These are phyloP conservation scores for Ramalina peruviana DNA, from an alignment of 495 filamentous ascomycete genomes.

Conservation along the genomic window DNA sequence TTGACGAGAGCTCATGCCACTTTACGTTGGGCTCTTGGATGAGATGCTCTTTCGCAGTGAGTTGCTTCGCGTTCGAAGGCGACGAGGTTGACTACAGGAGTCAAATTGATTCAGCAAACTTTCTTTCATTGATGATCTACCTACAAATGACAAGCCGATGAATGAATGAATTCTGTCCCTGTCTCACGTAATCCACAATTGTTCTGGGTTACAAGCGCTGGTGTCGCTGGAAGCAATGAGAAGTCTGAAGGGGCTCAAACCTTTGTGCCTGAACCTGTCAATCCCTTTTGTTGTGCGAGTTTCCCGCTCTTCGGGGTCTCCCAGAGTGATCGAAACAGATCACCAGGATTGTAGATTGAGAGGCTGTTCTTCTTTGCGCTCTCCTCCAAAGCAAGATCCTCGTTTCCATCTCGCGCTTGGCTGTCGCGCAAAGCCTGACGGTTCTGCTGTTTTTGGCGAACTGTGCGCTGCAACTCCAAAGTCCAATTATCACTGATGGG, in stretches of 20 bases:
- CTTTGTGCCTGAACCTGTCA: not conserved
- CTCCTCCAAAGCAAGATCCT: conserved; percentile 10
- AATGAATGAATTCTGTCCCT: conserved; percentile 36
- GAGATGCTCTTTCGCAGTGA: not conserved
- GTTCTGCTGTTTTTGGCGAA: conserved; percentile 80
- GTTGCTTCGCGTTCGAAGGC: not conserved
- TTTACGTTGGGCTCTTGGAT: not conserved
- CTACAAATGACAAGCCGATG: not conserved
- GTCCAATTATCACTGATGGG: conserved; percentile 62
- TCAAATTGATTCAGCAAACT: not conserved
- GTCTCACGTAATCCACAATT: conserved; percentile 15
- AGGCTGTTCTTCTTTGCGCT: not conserved
- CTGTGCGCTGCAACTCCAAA: conserved; percentile 77
- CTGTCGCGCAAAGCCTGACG: conserved; percentile 45
- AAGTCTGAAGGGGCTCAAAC: too few species aligned
- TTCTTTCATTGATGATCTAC: conserved; percentile 2
- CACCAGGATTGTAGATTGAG: too few species aligned
- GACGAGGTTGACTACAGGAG: not conserved
- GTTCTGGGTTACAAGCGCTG: conserved; percentile 23
- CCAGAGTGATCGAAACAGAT: too few species aligned
- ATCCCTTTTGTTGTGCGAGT: too few species aligned
- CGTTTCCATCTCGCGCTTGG: too few species aligned
- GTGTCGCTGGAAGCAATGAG: conserved; percentile 33
- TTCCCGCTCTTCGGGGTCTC: too few species aligned
- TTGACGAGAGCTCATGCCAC: not conserved